Percentiles rank a stretch among this genome's conserved stretches.
phyloP scores from a whole-genome alignment of 148 eudicot genomes.

The Rhododendron molle region DNA sequence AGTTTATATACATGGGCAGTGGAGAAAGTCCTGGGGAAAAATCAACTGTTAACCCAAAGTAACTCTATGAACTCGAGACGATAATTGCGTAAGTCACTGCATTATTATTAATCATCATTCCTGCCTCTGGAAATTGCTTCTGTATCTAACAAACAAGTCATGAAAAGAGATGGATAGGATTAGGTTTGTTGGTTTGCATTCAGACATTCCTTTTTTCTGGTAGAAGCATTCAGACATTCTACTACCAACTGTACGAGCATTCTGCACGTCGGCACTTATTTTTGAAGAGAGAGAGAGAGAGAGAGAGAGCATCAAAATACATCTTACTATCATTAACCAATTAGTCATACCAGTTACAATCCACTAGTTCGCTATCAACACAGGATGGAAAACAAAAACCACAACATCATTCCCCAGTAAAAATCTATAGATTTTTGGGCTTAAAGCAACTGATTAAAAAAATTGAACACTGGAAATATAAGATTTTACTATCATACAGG shows the following conservation, averaged over 20 bases:
- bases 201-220: too few relatives aligned
- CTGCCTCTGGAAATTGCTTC: not conserved
- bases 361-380: not conserved
- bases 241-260: too few relatives aligned
- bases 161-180: not conserved
- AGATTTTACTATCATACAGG: not conserved
- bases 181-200: too few relatives aligned
- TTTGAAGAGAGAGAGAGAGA: too few relatives aligned
- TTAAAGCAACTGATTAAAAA: not conserved
- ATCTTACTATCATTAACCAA: not conserved
- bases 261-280: too few relatives aligned
- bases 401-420: not conserved
- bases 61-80: not conserved
- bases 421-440: not conserved
- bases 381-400: not conserved
- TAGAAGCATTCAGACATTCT: too few relatives aligned
- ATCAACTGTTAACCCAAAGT: not conserved
- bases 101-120: not conserved
- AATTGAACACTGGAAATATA: too few relatives aligned
- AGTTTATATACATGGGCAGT: too few relatives aligned
- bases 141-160: not conserved
- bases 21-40: too few relatives aligned
- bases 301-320: too few relatives aligned
- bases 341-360: conserved; percentile 1
- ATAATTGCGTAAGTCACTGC: not conserved